Conservation (phyloP, 768 basidiomycete genomes). For the Leccinum rimulosum region DNA sequence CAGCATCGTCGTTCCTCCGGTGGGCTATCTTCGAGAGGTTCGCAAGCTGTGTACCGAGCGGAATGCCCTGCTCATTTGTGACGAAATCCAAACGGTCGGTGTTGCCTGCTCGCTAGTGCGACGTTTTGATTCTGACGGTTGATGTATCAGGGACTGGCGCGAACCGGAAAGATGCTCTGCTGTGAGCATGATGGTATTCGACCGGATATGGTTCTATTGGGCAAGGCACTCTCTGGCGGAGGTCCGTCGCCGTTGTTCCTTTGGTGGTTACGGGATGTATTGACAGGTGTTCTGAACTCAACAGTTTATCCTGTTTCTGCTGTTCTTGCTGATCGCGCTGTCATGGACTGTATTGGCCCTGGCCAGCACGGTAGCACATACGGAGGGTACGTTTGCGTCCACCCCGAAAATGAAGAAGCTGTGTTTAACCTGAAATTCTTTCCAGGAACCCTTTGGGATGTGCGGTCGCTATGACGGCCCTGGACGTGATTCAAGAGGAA, state of each 20-base stretch:
- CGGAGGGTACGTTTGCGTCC: constrained; percentile 60
- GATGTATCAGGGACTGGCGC: constrained; percentile 67
- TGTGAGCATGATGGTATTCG: constrained; percentile 84
- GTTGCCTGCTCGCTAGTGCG: background rate
- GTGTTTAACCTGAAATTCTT: background rate
- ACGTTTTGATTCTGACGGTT: background rate
- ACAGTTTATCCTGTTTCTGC: constrained; percentile 95
- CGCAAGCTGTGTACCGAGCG: constrained; percentile 86
- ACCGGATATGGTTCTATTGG: constrained; percentile 90
- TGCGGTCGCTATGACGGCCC: constrained; percentile 92
- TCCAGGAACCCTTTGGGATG: constrained; percentile 89
- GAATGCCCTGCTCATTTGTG: constrained; percentile 94
- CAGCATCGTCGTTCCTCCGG: constrained; percentile 89
- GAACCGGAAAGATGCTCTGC: constrained; percentile 93
- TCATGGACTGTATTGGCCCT: constrained; percentile 93
- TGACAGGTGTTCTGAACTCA: constrained; percentile 8
- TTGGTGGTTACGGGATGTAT: background rate
- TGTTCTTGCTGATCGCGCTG: constrained; percentile 84
- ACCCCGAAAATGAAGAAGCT: background rate
- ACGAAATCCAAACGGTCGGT: constrained; percentile 93
- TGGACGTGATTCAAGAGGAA: constrained; percentile 90
- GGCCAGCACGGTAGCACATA: constrained; percentile 97
- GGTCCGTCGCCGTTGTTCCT: constrained; percentile 43
- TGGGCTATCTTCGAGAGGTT: constrained; percentile 78
- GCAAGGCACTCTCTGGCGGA: constrained; percentile 96